phyloP scores from a whole-genome alignment of 2,329 filamentous ascomycete species.

The Colletotrichum incanum region DNA sequence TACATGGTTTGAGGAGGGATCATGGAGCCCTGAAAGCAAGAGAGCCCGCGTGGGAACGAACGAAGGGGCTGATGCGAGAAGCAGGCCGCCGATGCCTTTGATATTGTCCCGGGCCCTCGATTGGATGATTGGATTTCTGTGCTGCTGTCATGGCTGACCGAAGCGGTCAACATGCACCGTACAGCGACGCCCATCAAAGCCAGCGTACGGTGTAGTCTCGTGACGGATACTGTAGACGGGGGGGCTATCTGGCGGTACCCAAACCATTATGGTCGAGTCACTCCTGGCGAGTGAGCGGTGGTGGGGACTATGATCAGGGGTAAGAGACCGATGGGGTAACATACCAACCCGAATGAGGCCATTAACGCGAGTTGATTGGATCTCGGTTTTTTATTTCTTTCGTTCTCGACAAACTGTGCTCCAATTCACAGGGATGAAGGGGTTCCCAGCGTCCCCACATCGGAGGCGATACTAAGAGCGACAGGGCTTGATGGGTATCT shows the following conservation, averaged over 20 bases:
- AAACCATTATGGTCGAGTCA: not conserved
- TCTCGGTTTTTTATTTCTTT: not conserved
- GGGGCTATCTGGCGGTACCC: not conserved
- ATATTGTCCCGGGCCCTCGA: not conserved
- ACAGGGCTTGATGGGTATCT: constrained; percentile 20
- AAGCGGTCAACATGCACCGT: not conserved
- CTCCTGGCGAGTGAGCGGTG: not conserved
- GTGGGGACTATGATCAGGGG: not conserved
- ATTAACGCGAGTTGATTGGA: constrained; percentile 25
- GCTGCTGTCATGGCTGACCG: not conserved
- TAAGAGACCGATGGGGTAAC: not conserved
- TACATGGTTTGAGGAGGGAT: constrained; percentile 4
- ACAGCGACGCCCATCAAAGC: not conserved
- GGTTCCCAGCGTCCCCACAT: not conserved
- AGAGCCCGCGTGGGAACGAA: not conserved
- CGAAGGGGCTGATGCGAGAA: constrained; percentile 31
- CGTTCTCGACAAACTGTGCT: not conserved
- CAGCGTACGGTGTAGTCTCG: not conserved
- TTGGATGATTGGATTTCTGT: not conserved
- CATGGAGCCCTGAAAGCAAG: not conserved
- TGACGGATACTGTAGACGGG: constrained; percentile 2
- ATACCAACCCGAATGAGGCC: constrained; percentile 5
- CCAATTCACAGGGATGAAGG: not conserved
- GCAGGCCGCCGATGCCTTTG: not conserved
- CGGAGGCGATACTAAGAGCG: constrained; percentile 1